Base-by-base conservation (phyloP, 2,329 filamentous ascomycete species). In the Cadophora sp. region DNA sequence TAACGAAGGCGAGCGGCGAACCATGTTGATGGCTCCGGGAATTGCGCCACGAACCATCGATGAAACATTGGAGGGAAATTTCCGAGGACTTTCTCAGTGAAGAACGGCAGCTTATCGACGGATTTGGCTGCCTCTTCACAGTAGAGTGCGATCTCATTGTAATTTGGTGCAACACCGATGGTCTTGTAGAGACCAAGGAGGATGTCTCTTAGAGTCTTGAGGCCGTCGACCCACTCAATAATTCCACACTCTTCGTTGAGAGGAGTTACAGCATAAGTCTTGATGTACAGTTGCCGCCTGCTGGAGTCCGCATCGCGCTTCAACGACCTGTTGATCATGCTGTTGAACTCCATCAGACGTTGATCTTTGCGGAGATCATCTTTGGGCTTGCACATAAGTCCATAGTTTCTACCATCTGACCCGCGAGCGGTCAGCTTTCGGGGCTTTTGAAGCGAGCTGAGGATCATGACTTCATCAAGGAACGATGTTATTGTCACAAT, bases 341-440 rank as follows among this genome's bases (percentile, higher is more conserved):
- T 90, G 78, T 98, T 99, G 84, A 99, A 99, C 78, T 99, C 97
- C 94, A 99, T 99, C 24, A 99, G 89, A 62, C 96, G 93, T 79
- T 98, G 95, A 76, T 99, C 97, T 73, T 97, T 99, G 62, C 96
- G 91, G 27, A 99, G 86, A 79, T 99, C 97, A 78, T 99, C 96
- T 79, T 98, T 98, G 9, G 96, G 97, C 77, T 99, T 99, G 83
- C 97, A 97, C 66, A 99, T 86, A 8, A 99, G 87, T 72, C 93
- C 92, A 79, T 99, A 99, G 22, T 86, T 86, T 68, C 91, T 91
- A 8, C 97, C 96, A 79, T 99, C 94, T 0, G 92, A 95, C 0
- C 95, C 96, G 65, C 92, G 88, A 7, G 96, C 92, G 19, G 89
- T 96, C 65, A 99, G 88, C 73, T 95, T 96, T 62, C 95, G 89